Conservation (phyloP, 2,329 filamentous ascomycete genomes). For the Colletotrichum limetticola region DNA sequence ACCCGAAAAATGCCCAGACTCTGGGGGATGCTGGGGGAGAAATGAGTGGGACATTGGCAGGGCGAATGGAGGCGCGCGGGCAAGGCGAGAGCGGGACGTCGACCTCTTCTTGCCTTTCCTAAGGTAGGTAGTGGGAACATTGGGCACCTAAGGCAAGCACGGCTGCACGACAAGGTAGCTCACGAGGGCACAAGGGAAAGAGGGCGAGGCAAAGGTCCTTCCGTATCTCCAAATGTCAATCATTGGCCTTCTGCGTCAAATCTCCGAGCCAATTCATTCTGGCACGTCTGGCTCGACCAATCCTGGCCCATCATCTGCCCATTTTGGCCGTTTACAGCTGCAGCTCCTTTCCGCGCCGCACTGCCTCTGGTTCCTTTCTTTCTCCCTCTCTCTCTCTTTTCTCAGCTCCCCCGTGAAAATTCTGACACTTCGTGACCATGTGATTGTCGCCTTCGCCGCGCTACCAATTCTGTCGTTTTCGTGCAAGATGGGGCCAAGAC, state of each 20-base stretch:
- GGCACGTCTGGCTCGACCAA: conserved; percentile 14
- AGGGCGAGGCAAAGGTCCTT: background rate
- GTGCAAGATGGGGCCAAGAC: background rate
- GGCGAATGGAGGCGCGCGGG: background rate
- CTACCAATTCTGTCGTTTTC: conserved; percentile 2
- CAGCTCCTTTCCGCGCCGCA: background rate
- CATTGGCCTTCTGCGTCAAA: conserved; percentile 30
- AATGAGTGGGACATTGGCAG: conserved; percentile 12
- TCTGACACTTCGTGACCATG: background rate
- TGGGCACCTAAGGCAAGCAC: background rate
- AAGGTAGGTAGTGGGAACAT: conserved; percentile 18
- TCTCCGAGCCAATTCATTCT: conserved; percentile 22
- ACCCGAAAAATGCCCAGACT: conserved; percentile 7
- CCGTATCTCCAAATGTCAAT: conserved; percentile 5
- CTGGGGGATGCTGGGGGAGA: conserved; percentile 2
- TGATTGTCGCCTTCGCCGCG: background rate
- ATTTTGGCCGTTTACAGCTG: conserved; percentile 7
- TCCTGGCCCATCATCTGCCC: conserved; percentile 1
- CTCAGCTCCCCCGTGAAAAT: background rate
- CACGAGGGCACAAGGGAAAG: background rate
- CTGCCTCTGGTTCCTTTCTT: background rate
- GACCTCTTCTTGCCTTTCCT: background rate
- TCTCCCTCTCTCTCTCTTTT: background rate
- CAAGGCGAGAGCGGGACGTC: conserved; percentile 10
- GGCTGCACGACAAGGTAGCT: background rate